These are phyloP conservation scores for Pinus taeda DNA, from an alignment of 75 land plant genomes.

Conservation along the genomic window DNA sequence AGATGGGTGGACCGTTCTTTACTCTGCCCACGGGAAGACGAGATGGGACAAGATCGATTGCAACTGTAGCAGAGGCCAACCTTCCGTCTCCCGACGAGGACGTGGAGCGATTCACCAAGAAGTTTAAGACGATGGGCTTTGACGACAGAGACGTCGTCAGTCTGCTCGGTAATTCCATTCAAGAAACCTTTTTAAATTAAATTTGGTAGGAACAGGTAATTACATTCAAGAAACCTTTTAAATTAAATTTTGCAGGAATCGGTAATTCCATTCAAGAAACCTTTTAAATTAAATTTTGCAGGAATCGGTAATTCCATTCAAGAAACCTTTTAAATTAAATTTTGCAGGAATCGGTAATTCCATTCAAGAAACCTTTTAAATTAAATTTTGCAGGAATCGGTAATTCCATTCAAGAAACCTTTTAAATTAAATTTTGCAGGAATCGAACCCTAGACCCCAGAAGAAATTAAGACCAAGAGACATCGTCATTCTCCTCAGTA, in stretches of 20 bases:
- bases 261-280: neutral
- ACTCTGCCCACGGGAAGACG: neutral
- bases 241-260: neutral
- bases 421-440: neutral
- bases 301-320: neutral
- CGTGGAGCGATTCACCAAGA: neutral
- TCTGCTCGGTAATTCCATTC: too few species aligned
- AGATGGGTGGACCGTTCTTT: neutral
- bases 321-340: neutral
- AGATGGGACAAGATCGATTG: neutral
- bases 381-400: neutral
- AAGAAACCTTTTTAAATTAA: neutral
- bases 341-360: neutral
- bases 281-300: neutral
- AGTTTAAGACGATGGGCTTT: neutral
- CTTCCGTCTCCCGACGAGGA: neutral
- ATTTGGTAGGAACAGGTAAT: neutral
- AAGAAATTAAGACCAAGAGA: neutral
- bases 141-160: neutral
- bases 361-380: neutral
- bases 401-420: neutral
- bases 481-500: too few species aligned
- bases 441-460: neutral
- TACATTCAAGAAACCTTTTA: neutral
- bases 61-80: neutral